Evolutionary conservation across 805 yeast species (phyloP).

Genomic region (Candida michaelii): DNA sequence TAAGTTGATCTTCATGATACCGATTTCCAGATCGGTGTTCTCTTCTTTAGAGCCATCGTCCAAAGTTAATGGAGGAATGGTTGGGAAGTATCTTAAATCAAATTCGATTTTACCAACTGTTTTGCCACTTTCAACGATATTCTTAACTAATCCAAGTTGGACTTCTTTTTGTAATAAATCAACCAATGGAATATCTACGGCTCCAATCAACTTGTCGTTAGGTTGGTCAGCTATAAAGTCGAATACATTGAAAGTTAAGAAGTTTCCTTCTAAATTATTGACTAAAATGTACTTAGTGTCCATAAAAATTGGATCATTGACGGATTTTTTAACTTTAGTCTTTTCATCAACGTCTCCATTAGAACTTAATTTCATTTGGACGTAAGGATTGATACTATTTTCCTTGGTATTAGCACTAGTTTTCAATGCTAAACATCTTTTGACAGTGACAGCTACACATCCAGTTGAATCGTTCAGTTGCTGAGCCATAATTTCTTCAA

Average conservation of each 20-base stretch:
- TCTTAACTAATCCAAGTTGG: conserved; percentile 43
- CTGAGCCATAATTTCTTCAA: conserved; percentile 66
- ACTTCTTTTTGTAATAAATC: conserved; percentile 57
- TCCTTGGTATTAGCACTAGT: conserved; percentile 39
- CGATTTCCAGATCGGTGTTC: conserved; percentile 64
- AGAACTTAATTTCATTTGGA: conserved; percentile 37
- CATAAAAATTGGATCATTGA: conserved; percentile 62
- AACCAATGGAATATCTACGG: conserved; percentile 54
- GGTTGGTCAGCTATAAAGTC: conserved; percentile 54
- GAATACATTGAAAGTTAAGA: conserved; percentile 51
- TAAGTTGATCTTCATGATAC: conserved; percentile 64
- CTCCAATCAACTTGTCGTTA: conserved; percentile 50
- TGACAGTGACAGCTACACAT: conserved; percentile 59
- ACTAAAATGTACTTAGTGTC: conserved; percentile 64
- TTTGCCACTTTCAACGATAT: conserved; percentile 50
- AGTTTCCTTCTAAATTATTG: conserved; percentile 53
- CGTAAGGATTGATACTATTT: conserved; percentile 54
- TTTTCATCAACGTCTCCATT: conserved; percentile 47
- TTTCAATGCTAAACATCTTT: conserved; percentile 51
- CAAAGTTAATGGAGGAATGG: conserved; percentile 42
- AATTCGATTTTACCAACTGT: conserved; percentile 59
- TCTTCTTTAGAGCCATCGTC: conserved; percentile 51
- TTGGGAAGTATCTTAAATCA: conserved; percentile 54
- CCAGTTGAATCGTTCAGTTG: conserved; percentile 70
- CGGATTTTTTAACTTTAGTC: conserved; percentile 58